Evolutionary conservation across 129 eudicot genomes (phyloP).

Genomic region (Arctium lappa): DNA sequence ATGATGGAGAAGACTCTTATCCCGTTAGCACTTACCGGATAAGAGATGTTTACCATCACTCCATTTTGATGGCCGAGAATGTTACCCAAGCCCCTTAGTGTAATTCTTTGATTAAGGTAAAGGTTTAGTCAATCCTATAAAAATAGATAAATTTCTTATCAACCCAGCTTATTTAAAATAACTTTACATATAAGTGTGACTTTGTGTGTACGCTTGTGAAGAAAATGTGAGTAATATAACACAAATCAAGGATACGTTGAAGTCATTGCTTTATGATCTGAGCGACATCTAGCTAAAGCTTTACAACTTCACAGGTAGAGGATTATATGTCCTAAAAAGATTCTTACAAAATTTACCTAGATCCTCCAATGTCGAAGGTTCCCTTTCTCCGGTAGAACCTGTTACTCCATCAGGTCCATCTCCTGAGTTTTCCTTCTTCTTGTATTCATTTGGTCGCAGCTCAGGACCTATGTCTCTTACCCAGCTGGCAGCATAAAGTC

Average conservation of each 20-base stretch:
- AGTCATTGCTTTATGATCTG: neutral
- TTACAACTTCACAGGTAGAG: neutral
- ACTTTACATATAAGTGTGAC: neutral
- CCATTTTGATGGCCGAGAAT: too few species aligned
- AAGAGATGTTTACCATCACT: too few species aligned
- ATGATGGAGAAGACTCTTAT: too few species aligned
- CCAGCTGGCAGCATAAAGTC: constrained; percentile 84
- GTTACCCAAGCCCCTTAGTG: neutral
- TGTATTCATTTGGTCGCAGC: constrained; percentile 75
- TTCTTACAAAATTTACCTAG: constrained; percentile 48
- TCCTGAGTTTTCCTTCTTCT: constrained; percentile 35
- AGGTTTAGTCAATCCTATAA: neutral
- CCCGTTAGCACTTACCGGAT: too few species aligned
- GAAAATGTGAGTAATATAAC: neutral
- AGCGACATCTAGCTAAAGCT: neutral
- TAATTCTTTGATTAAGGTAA: neutral
- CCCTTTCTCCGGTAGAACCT: constrained; percentile 33
- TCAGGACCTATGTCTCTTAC: constrained; percentile 93
- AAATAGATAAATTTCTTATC: neutral
- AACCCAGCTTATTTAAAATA: neutral
- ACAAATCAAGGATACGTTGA: neutral
- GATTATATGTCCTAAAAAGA: neutral
- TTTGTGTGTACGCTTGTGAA: neutral
- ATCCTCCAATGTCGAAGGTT: constrained; percentile 82
- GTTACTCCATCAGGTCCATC: constrained; percentile 29